Evolutionary conservation across 192 early-diverging fungal genomes (phyloP), one percentile per base, ranked within the genome.

Genomic region (Mortierella claussenii): DNA sequence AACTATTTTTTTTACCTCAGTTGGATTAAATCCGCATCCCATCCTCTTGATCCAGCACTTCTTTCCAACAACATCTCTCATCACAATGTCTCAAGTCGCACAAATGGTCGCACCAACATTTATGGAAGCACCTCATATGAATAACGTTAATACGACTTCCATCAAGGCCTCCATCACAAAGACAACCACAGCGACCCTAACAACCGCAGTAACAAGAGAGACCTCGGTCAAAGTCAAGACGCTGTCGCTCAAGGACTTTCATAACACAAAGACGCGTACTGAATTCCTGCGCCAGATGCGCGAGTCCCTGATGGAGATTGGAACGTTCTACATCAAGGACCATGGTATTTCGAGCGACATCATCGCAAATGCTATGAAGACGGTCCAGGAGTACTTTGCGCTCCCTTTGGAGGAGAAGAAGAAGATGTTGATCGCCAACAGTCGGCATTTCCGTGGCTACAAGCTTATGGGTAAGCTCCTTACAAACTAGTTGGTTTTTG

Each of bases 391-490:
- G 4, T 89, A 83, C 52, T 89, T 90, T 73, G 79, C 79, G 4
- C 69, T 89, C 20, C 85, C 88, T 1, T 42, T 86, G 1, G 80
- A 82, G 28, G 83, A 87, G 34, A 90, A 89, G 58, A 52, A 83
- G 32, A 82, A 84, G 43, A 73, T 85, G 30, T 69, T 85, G 40
- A 85, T 87, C 61, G 81, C 69, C 15, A 80, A 87, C 46, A 83
- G 81, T 15, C 80, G 85, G 23, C 86, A 87, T 31, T 89, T 88
- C 46, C 78, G 87, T 15, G 89, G 89, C 2, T 89, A 88, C 60
- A 86, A 81, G 33, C 36, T 68, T 26, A 52, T 84, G 18, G 69
- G 83, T 80, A 69, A 40, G 37, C 13, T 65, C 30, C 5, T 8
- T 53, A 21, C 20, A 9, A n/a, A n/a, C 43, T 10, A 40, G 20